Evolutionary conservation across 2,329 filamentous ascomycete species (phyloP).

Genomic region (Calonectria hawksworthii): DNA sequence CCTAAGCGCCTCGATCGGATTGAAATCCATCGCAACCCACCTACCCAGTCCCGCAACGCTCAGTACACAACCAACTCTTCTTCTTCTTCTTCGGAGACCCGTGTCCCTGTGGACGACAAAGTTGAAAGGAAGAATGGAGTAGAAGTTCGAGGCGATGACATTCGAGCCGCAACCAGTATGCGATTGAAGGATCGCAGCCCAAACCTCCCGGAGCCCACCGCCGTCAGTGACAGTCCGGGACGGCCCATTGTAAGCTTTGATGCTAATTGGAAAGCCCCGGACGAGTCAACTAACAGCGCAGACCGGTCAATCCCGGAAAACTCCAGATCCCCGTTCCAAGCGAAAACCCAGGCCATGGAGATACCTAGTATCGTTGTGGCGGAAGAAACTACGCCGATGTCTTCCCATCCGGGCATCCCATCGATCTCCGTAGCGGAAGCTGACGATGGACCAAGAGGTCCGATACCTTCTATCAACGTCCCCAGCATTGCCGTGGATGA

Average conservation of each 20-base stretch:
- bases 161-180: conserved; percentile 92
- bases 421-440: conserved; percentile 53
- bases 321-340: conserved; percentile 42
- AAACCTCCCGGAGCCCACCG: conserved; percentile 88
- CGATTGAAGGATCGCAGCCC: conserved; percentile 86
- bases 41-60: conserved; percentile 85
- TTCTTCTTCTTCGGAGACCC: conserved; percentile 48
- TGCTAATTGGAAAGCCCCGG: conserved; percentile 82
- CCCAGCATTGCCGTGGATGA: conserved; percentile 65
- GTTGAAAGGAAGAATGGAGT: conserved; percentile 80
- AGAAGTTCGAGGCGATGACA: conserved; percentile 89
- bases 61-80: conserved; percentile 84
- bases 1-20: conserved; percentile 62
- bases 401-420: conserved; percentile 49
- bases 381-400: conserved; percentile 57
- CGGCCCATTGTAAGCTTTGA: conserved; percentile 98
- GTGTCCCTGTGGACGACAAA: conserved; percentile 54
- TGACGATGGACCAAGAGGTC: conserved; percentile 38
- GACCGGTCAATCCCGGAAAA: conserved; percentile 52
- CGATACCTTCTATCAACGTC: conserved; percentile 56
- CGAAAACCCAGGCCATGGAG: conserved; percentile 54
- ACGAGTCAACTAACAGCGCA: conserved; percentile 76
- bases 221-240: conserved; percentile 90
- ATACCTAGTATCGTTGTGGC: conserved; percentile 70
- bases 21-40: conserved; percentile 88